Base-by-base conservation (phyloP, 192 early-diverging fungal genomes). In the Umbelopsis ramanniana region DNA sequence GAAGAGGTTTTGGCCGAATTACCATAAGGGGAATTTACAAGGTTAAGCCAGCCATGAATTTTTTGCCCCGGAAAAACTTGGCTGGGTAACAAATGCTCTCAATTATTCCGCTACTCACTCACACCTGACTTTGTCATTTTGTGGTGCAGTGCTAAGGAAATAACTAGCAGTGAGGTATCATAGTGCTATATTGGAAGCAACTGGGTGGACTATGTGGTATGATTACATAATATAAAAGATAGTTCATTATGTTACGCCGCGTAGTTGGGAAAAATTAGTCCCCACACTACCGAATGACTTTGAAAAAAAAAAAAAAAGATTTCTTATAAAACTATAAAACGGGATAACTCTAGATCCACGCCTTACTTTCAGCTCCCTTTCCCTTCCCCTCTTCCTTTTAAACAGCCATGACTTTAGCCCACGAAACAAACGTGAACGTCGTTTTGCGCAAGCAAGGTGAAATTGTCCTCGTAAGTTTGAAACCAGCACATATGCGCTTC, bases 401-500 rank as follows among this genome's bases (percentile, higher is more conserved):
- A 29, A 63, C 40, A 43, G 40, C 9, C 15, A 63, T 63, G 57
- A 63, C 57, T 63, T 63, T 63, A 35, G 57, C 33, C 33, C 57
- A 63, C 3, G 57, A 63, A 63, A 63, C 57, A 37, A 63, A 63
- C 12, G 57, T 63, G 26, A 63, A 63, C 69, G 68, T 78, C 54
- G 68, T 78, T 35, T 68, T 78, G 52, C 53, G 69, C 45, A 66
- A 78, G 38, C 72, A 48, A 37, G 72, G 67, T 37, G 76, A 74
- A 33, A 78, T 78, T 19, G 57, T 55, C 52, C 46, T 70, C 14
- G 76, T 77, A 70, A 73, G 75, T 66, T 12, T 9, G 1, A 43
- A 43, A 5, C 40, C 40, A 11, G 3, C 11, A 12, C 40, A 43
- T 43, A 43, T 24, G 15, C 3, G 8, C 46, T 52, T 40, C 66